Conservation (phyloP, 2,329 filamentous ascomycete genomes). For the Nemania sp. region DNA sequence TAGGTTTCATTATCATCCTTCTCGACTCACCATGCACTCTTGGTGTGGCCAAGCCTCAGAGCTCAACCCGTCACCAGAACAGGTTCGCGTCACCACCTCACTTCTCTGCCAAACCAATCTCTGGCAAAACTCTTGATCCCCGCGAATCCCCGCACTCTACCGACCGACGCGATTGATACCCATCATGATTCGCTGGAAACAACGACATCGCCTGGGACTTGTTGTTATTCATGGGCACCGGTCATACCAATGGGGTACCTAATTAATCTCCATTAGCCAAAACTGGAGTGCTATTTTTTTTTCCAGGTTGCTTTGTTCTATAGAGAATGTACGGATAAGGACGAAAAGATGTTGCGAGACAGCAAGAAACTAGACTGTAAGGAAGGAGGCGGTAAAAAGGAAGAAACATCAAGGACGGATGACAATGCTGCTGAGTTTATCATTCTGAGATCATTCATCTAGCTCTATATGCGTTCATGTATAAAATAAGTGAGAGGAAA, state of each 20-base stretch:
- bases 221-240: too few relatives aligned
- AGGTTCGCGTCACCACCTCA: background rate
- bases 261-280: too few relatives aligned
- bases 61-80: background rate
- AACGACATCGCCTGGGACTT: too few relatives aligned
- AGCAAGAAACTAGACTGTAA: background rate
- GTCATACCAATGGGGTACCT: too few relatives aligned
- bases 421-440: background rate
- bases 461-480: conserved; percentile 9
- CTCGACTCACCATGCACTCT: background rate
- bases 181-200: background rate
- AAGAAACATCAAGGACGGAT: conserved; percentile 1
- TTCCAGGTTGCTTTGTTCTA: background rate
- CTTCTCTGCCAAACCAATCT: background rate
- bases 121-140: too few relatives aligned
- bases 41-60: background rate
- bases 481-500: conserved; percentile 6
- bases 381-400: background rate
- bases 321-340: background rate
- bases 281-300: background rate
- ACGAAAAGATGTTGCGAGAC: background rate
- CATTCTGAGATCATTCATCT: conserved; percentile 3
- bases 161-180: background rate
- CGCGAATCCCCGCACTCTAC: background rate
- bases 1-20: background rate